phyloP scores from a whole-genome alignment of 2,329 filamentous ascomycete genomes.

The Metarhizium rileyi region DNA sequence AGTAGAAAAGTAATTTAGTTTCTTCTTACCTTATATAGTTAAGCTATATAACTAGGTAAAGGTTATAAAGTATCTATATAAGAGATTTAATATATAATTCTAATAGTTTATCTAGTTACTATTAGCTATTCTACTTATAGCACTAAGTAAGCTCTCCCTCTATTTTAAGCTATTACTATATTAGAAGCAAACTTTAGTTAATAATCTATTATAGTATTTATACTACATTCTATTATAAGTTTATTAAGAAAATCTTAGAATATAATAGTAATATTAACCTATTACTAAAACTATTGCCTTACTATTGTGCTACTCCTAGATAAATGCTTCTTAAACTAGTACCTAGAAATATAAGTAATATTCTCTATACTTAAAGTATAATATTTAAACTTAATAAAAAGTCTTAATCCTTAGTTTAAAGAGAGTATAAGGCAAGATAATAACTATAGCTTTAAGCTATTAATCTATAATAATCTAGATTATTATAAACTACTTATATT shows the following conservation, averaged over 20 bases:
- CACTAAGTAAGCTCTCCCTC: background rate
- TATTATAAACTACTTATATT: too few relatives aligned
- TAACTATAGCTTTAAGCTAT: too few relatives aligned
- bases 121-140: too few relatives aligned
- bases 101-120: too few relatives aligned
- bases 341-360: background rate
- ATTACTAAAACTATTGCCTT: background rate
- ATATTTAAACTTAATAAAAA: background rate
- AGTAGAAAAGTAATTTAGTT: background rate
- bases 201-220: background rate
- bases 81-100: too few relatives aligned
- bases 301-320: background rate
- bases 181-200: constrained; percentile 1
- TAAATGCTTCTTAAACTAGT: background rate
- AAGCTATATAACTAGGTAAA: too few relatives aligned
- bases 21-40: too few relatives aligned
- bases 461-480: too few relatives aligned
- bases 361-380: background rate
- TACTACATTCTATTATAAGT: too few relatives aligned
- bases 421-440: background rate
- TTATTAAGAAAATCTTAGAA: background rate
- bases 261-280: background rate
- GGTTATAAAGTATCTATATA: too few relatives aligned
- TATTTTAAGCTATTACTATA: background rate
- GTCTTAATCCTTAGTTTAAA: background rate